These are phyloP conservation scores for Rauvolfia tetraphylla DNA, from an alignment of 257 asterid genomes.

Conservation along the genomic window DNA sequence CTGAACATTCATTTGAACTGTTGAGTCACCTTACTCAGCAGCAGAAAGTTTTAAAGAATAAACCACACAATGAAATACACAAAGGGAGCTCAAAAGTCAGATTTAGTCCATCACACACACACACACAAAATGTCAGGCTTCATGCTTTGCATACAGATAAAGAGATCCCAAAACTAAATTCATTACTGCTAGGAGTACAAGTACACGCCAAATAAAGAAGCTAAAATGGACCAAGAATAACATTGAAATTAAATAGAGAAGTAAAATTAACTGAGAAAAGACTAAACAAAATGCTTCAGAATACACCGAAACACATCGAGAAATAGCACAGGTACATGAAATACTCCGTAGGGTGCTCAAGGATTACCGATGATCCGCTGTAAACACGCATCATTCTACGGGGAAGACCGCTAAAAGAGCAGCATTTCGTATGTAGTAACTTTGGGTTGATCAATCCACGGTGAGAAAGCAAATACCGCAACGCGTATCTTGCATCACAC, in stretches of 20 bases:
- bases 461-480: constrained; percentile 8
- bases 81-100: not conserved
- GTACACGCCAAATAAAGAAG: not conserved
- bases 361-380: constrained; percentile 47
- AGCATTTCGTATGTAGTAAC: constrained; percentile 13
- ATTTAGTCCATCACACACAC: not conserved
- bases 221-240: not conserved
- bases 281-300: not conserved
- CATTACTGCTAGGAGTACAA: not conserved
- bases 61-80: not conserved
- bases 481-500: constrained; percentile 25
- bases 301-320: not conserved
- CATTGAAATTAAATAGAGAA: not conserved
- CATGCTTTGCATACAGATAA: not conserved
- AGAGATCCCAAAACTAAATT: not conserved
- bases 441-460: constrained; percentile 28
- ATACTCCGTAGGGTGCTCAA: not conserved
- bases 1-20: not conserved
- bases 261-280: not conserved
- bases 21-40: not conserved
- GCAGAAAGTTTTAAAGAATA: not conserved
- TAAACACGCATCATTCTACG: constrained; percentile 33
- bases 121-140: not conserved
- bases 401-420: constrained; percentile 17
- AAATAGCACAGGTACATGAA: not conserved